Conservation (phyloP, 495 filamentous ascomycete genomes). For the Tirmania nivea region DNA sequence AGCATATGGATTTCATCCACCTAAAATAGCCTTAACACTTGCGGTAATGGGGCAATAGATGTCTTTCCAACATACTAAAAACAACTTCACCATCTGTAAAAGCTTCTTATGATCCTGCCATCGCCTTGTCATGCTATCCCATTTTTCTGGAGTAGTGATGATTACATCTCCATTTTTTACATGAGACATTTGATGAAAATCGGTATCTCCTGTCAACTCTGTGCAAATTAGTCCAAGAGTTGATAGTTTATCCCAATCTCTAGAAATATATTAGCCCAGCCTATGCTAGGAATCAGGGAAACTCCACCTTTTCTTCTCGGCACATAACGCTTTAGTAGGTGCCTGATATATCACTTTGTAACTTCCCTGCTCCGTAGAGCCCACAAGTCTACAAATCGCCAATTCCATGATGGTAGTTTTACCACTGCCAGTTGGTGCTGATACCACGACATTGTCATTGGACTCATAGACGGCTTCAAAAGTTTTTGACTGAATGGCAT, state of each 20-base stretch:
- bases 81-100: constrained; percentile 68
- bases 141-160: constrained; percentile 93
- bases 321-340: constrained; percentile 79
- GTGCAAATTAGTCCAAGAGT: constrained; percentile 53
- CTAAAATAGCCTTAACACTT: constrained; percentile 1
- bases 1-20: constrained; percentile 96
- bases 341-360: constrained; percentile 94
- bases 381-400: constrained; percentile 64
- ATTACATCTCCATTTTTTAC: constrained; percentile 76
- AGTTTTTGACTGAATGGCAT: constrained; percentile 79
- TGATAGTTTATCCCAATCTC: constrained; percentile 69
- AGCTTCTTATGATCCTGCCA: constrained; percentile 80
- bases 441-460: constrained; percentile 68
- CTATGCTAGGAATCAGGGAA: not conserved
- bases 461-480: constrained; percentile 49
- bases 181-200: constrained; percentile 43
- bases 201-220: constrained; percentile 84
- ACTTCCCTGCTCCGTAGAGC: constrained; percentile 36
- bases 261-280: constrained; percentile 14
- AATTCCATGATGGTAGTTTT: constrained; percentile 85
- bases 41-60: not conserved
- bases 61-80: constrained; percentile 29
- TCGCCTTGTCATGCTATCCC: constrained; percentile 91
- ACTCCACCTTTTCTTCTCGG: constrained; percentile 32
- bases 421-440: constrained; percentile 81